Conservation (phyloP, 2,329 filamentous ascomycete genomes). For the Sclerotinia glacialis region DNA sequence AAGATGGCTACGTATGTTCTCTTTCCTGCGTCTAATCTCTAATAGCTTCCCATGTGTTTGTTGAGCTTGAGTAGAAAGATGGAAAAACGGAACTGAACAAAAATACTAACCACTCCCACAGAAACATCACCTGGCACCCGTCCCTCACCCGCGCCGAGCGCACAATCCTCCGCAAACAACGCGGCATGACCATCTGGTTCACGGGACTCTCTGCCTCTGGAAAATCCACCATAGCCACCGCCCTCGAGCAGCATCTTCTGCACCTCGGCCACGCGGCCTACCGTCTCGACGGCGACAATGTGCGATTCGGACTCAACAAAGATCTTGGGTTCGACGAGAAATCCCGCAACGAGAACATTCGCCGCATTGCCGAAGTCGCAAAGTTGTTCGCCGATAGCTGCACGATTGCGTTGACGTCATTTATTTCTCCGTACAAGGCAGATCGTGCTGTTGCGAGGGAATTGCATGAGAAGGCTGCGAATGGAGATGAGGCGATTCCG, state of each 20-base stretch:
- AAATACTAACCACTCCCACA: slow-evolving; percentile 41
- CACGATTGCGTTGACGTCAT: slow-evolving; percentile 86
- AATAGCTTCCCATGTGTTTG: neutral
- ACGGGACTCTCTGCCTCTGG: slow-evolving; percentile 94
- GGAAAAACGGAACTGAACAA: neutral
- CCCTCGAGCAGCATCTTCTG: slow-evolving; percentile 93
- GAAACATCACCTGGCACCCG: slow-evolving; percentile 88
- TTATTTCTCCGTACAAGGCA: slow-evolving; percentile 91
- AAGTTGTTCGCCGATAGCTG: slow-evolving; percentile 93
- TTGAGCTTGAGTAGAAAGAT: neutral
- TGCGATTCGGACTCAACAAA: slow-evolving; percentile 97
- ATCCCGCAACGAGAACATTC: slow-evolving; percentile 96
- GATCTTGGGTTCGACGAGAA: slow-evolving; percentile 91
- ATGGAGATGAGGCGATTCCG: slow-evolving; percentile 63
- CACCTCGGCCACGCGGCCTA: slow-evolving; percentile 81
- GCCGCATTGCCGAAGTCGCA: slow-evolving; percentile 86
- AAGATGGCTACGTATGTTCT: slow-evolving; percentile 22
- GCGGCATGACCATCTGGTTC: slow-evolving; percentile 95
- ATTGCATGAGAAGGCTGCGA: slow-evolving; percentile 63
- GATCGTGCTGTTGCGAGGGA: slow-evolving; percentile 80
- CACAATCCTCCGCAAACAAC: slow-evolving; percentile 72
- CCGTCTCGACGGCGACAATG: slow-evolving; percentile 95
- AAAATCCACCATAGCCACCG: slow-evolving; percentile 95
- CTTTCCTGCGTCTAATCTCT: neutral
- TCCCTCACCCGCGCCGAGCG: slow-evolving; percentile 75